These are phyloP conservation scores for Hansenula lynferdii DNA, from an alignment of 1,139 yeast species.

Conservation along the genomic window DNA sequence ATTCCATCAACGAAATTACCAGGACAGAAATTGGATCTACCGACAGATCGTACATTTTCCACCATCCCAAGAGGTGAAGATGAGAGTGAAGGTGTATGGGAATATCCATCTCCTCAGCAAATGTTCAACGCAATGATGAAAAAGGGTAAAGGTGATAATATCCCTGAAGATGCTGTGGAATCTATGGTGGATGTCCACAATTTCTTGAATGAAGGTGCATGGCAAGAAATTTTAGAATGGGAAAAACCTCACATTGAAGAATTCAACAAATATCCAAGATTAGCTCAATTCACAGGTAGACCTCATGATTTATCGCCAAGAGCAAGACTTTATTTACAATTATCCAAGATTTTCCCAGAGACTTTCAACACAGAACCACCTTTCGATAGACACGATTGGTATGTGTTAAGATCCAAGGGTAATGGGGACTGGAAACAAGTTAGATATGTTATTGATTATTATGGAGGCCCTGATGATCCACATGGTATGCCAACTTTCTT, in stretches of 20 bases:
- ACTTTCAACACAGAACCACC: constrained; percentile 79
- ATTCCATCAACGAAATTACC: constrained; percentile 66
- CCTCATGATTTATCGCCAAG: constrained; percentile 89
- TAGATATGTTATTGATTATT: constrained; percentile 93
- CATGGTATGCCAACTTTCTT: constrained; percentile 88
- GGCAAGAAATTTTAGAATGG: constrained; percentile 94
- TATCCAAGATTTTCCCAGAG: constrained; percentile 70
- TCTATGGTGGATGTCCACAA: constrained; percentile 97
- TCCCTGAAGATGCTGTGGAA: constrained; percentile 94
- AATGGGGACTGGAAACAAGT: constrained; percentile 52
- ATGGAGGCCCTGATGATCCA: constrained; percentile 89
- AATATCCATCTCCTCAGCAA: constrained; percentile 98
- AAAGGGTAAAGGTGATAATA: constrained; percentile 80
- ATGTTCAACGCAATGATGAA: constrained; percentile 97
- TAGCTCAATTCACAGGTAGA: constrained; percentile 85
- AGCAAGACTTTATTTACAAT: constrained; percentile 62
- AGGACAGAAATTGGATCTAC: constrained; percentile 73
- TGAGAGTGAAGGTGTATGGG: constrained; percentile 63
- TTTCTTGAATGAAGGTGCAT: constrained; percentile 94
- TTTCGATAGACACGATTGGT: constrained; percentile 99
- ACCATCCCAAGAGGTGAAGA: constrained; percentile 80
- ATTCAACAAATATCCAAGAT: constrained; percentile 62
- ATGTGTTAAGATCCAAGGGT: constrained; percentile 58
- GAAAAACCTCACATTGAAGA: constrained; percentile 56
- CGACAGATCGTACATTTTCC: constrained; percentile 80